Evolutionary conservation across 176 grass and related monocot genomes (phyloP).

Genomic region (Oryza rufipogon): DNA sequence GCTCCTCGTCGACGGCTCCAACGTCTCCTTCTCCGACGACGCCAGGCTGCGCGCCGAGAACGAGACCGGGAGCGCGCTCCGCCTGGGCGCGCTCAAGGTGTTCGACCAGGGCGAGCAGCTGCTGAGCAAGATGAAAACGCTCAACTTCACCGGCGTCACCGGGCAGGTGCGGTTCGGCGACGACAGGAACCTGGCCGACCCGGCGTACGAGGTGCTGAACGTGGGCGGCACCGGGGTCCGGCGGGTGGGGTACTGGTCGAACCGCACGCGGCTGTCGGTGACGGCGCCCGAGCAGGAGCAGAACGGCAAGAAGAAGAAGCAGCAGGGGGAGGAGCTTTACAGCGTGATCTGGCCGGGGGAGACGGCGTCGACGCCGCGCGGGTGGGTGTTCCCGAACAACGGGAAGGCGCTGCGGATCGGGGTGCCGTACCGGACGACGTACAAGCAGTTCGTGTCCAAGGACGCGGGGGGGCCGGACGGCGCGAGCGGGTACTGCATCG

Average conservation of each 20-base stretch:
- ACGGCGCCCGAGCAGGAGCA: conserved; percentile 4
- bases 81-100: conserved; percentile 49
- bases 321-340: conserved; percentile 35
- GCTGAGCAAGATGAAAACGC: conserved; percentile 47
- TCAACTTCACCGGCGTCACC: conserved; percentile 79
- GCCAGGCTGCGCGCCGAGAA: conserved; percentile 40
- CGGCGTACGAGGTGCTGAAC: conserved; percentile 86
- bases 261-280: conserved; percentile 52
- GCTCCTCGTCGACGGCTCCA: conserved; percentile 55
- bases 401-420: conserved; percentile 74
- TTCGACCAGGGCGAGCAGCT: conserved; percentile 72
- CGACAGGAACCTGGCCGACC: conserved; percentile 40
- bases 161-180: conserved; percentile 55
- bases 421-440: conserved; percentile 69
- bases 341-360: conserved; percentile 86
- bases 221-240: conserved; percentile 67
- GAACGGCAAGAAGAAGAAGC: background rate
- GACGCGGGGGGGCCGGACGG: conserved; percentile 48
- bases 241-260: conserved; percentile 77
- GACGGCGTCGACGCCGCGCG: conserved; percentile 59
- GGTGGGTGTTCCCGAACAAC: conserved; percentile 91
- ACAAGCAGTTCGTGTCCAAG: conserved; percentile 71
- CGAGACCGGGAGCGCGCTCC: conserved; percentile 46
- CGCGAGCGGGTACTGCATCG: conserved; percentile 86
- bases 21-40: conserved; percentile 68